phyloP scores from a whole-genome alignment of 306 rosid genomes.

The Cicer chorassanicum region DNA sequence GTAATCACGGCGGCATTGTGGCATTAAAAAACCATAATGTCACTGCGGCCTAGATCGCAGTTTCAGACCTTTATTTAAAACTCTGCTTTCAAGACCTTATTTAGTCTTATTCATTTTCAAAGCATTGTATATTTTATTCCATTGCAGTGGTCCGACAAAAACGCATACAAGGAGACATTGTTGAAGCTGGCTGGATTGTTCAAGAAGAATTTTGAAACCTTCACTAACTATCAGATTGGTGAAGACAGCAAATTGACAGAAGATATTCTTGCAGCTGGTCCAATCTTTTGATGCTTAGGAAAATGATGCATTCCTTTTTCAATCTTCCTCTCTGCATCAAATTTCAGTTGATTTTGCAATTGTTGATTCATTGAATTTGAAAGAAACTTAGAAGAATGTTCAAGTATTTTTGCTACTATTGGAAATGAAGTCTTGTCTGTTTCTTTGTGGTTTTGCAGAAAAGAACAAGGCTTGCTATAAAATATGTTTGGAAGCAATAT shows the following conservation, averaged over 20 bases:
- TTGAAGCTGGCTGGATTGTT: constrained; percentile 73
- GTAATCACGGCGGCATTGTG: not conserved
- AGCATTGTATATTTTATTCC: constrained; percentile 9
- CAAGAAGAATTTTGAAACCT: constrained; percentile 75
- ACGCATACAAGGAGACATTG: constrained; percentile 58
- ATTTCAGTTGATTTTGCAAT: not conserved
- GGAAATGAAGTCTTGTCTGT: not conserved
- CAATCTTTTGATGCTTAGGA: constrained; percentile 52
- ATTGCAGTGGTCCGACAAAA: constrained; percentile 78
- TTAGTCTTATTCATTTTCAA: not conserved
- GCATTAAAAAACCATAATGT: too few species aligned
- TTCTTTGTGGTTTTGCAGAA: not conserved
- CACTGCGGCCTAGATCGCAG: too few species aligned
- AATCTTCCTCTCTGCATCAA: not conserved
- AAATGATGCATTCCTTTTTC: not conserved
- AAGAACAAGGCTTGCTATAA: not conserved
- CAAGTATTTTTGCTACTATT: not conserved
- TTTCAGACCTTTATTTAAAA: not conserved
- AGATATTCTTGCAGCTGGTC: constrained; percentile 87
- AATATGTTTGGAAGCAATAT: not conserved
- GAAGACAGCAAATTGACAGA: constrained; percentile 61
- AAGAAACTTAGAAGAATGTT: constrained; percentile 10
- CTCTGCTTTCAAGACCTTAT: not conserved
- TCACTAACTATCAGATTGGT: constrained; percentile 66
- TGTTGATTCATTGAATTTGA: constrained; percentile 5